Evolutionary conservation across 73 alveolate genomes (phyloP).

Genomic region (Blepharisma stoltei): DNA sequence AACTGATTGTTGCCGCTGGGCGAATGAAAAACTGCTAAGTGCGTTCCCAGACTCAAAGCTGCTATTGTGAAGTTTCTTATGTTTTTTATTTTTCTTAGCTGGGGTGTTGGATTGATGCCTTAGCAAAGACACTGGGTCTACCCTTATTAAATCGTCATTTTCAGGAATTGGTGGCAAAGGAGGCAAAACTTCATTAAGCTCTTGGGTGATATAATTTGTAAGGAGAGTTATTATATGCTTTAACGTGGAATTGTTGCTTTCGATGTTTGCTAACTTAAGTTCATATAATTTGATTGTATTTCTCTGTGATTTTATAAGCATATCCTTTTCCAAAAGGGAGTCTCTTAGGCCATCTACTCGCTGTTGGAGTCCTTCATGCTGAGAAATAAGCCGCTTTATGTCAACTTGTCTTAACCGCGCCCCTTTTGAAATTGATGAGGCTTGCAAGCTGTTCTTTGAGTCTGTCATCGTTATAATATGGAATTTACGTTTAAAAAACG

Average conservation of each 20-base stretch:
- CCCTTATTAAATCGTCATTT: not conserved
- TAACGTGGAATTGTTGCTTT: not conserved
- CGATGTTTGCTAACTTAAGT: not conserved
- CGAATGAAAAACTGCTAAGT: no score
- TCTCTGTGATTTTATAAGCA: not conserved
- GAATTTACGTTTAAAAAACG: no score
- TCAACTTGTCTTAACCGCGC: not conserved
- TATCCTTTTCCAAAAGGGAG: slow-evolving; percentile 1
- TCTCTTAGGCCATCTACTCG: slow-evolving; percentile 9
- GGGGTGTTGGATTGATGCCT: not conserved
- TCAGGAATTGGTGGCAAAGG: slow-evolving; percentile 8
- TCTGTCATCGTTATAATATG: slow-evolving; percentile 1
- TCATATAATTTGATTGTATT: not conserved
- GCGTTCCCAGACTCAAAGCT: not conserved
- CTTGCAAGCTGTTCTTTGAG: not conserved
- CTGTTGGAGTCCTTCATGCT: not conserved
- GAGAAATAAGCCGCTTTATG: not conserved
- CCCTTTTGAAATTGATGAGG: slow-evolving; percentile 11
- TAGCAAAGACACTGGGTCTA: no score
- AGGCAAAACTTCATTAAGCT: not conserved
- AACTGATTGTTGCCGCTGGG: no score
- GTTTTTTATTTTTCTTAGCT: not conserved
- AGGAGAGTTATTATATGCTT: not conserved
- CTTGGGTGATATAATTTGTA: slow-evolving; percentile 14
- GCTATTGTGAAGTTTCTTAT: not conserved